phyloP scores from a whole-genome alignment of 2,329 filamentous ascomycete genomes.

The Colletotrichum zoysiae region DNA sequence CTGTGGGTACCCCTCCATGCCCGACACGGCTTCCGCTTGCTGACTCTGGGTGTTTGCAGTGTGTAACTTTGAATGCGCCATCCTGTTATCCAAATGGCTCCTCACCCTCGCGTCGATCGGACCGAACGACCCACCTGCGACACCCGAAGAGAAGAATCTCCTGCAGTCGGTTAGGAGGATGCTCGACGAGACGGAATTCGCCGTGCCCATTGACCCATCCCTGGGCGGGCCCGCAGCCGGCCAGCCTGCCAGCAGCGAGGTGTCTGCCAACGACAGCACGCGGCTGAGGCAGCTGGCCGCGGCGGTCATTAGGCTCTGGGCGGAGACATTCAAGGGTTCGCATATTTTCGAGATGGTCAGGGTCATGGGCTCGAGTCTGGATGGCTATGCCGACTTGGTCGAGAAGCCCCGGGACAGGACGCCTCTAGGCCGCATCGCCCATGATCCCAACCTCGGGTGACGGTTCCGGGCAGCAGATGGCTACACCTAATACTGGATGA shows the following conservation, averaged over 20 bases:
- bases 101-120: constrained; percentile 66
- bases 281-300: constrained; percentile 68
- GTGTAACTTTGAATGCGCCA: constrained; percentile 72
- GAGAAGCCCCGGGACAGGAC: constrained; percentile 66
- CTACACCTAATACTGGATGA: background rate
- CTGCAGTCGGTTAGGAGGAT: constrained; percentile 69
- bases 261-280: constrained; percentile 60
- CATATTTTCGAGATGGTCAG: constrained; percentile 72
- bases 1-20: constrained; percentile 55
- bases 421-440: constrained; percentile 53
- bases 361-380: constrained; percentile 68
- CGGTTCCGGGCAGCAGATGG: background rate
- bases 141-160: constrained; percentile 66
- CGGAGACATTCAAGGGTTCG: constrained; percentile 71
- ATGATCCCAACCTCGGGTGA: constrained; percentile 38
- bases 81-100: constrained; percentile 72
- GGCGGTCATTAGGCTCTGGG: constrained; percentile 71
- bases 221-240: constrained; percentile 57
- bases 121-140: constrained; percentile 62
- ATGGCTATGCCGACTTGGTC: constrained; percentile 68
- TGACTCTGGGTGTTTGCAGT: constrained; percentile 53
- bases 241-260: constrained; percentile 56
- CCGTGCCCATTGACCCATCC: constrained; percentile 70
- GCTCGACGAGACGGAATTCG: constrained; percentile 73
- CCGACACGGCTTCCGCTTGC: constrained; percentile 21